Evolutionary conservation across 129 eudicot species (phyloP).

Genomic region (Daucus carota): DNA sequence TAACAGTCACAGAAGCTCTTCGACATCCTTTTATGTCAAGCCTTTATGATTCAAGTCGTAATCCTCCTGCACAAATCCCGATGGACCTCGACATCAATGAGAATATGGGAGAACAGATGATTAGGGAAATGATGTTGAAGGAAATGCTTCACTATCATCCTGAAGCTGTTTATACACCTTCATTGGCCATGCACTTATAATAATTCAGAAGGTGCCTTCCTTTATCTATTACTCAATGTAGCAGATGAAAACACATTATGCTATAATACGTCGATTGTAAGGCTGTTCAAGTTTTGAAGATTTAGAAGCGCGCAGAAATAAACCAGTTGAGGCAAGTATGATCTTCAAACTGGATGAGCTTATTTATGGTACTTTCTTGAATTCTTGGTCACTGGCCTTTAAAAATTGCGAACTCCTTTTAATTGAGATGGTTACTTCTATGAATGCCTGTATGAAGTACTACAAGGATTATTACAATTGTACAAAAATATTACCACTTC

Average conservation of each 20-base stretch:
- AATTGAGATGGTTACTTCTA: neutral
- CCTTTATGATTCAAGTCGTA: slow-evolving; percentile 55
- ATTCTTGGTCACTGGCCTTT: neutral
- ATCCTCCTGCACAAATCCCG: slow-evolving; percentile 60
- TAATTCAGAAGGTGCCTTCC: neutral
- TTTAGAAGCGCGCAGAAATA: neutral
- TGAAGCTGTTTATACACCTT: slow-evolving; percentile 41
- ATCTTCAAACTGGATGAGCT: slow-evolving; percentile 2
- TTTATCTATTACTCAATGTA: neutral
- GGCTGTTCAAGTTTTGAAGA: neutral
- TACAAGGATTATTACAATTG: neutral
- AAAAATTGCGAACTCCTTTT: neutral
- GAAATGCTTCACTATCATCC: slow-evolving; percentile 82
- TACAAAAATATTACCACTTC: neutral
- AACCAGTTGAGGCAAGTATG: neutral
- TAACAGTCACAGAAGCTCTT: slow-evolving; percentile 61
- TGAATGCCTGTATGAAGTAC: neutral
- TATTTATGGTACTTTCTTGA: neutral
- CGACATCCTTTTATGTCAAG: slow-evolving; percentile 72
- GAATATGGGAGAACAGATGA: slow-evolving; percentile 56
- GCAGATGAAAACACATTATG: neutral
- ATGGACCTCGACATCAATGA: slow-evolving; percentile 74
- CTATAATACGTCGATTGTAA: neutral
- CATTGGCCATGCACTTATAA: neutral
- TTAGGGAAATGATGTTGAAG: slow-evolving; percentile 77